phyloP scores from a whole-genome alignment of 2,329 filamentous ascomycete genomes.

The Exophiala sideris region DNA sequence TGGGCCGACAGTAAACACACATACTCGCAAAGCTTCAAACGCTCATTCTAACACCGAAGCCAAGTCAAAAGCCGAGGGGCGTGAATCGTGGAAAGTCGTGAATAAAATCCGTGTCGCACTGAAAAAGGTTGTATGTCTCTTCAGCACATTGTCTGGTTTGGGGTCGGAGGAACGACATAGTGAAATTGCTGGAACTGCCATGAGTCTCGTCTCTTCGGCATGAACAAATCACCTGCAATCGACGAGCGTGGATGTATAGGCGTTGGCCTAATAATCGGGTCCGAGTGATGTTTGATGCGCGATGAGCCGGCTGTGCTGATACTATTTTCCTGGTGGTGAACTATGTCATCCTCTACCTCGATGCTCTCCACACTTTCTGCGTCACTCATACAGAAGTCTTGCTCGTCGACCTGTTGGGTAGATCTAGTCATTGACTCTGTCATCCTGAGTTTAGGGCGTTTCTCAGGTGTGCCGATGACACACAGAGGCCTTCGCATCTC shows the following conservation, averaged over 20 bases:
- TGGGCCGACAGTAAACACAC: too few relatives aligned
- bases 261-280: slow-evolving; percentile 14
- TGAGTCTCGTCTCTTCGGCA: slow-evolving; percentile 18
- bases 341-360: neutral
- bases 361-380: slow-evolving; percentile 3
- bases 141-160: neutral
- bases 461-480: slow-evolving; percentile 19
- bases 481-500: slow-evolving; percentile 24
- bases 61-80: too few relatives aligned
- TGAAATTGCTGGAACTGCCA: slow-evolving; percentile 28
- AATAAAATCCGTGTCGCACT: neutral
- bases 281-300: slow-evolving; percentile 14
- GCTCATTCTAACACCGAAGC: too few relatives aligned
- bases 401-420: slow-evolving; percentile 9
- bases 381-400: slow-evolving; percentile 2
- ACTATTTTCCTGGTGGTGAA: neutral
- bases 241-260: slow-evolving; percentile 3
- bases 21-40: too few relatives aligned
- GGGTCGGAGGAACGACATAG: slow-evolving; percentile 17
- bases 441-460: neutral
- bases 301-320: slow-evolving; percentile 1
- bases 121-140: neutral
- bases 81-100: too few relatives aligned
- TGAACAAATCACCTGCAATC: slow-evolving; percentile 10
- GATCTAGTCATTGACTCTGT: slow-evolving; percentile 2